Evolutionary conservation across 148 eudicot species (phyloP), one percentile per base, ranked within the genome.

Genomic region (Suaeda aralocaspica): DNA sequence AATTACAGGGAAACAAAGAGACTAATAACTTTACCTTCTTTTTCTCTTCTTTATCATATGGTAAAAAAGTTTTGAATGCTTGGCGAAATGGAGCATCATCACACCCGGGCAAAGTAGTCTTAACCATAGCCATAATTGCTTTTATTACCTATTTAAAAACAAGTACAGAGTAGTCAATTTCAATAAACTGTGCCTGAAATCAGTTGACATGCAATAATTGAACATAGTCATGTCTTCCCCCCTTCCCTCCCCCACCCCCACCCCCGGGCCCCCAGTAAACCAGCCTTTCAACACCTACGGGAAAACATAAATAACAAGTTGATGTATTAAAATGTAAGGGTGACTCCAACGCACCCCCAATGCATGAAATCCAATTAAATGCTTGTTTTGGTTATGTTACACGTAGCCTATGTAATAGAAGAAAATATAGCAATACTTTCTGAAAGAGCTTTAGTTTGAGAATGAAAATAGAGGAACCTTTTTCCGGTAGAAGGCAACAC

Each of bases 401-500:
- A 34, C 14, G n/a, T n/a, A 33, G 22, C 33, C 13, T 49, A 25
- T 15, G 24, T n/a, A 10, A 24, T 8, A 36, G 56, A 34, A 58
- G 56, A 25, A 48, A 42, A 39, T 33, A 42, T 36, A 41, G 19
- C 30, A 24, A 46, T 22, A 13, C 28, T 18, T 7, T 44, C n/a
- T n/a, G n/a, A 25, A 71, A 53, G 12, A 49, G 50, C 61, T 26
- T 14, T 36, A 71, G 41, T 25, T 26, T 19, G 22, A 28, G 46
- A 25, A 18, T 26, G 28, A 65, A 67, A 50, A 68, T 30, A 59
- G n/a, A n/a, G 31, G 42, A 71, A 93, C 98, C 96, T 93, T 90
- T 84, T 93, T 93, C 69, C 98, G 75, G 64, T 90, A 93, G 80
- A 93, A 93, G 48, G 98, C 98, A 72, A 93, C 96, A 31, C 98